These are phyloP conservation scores for Phytophthora niederhauseri DNA, from an alignment of 352 stramenopile species.

Conservation along the genomic window DNA sequence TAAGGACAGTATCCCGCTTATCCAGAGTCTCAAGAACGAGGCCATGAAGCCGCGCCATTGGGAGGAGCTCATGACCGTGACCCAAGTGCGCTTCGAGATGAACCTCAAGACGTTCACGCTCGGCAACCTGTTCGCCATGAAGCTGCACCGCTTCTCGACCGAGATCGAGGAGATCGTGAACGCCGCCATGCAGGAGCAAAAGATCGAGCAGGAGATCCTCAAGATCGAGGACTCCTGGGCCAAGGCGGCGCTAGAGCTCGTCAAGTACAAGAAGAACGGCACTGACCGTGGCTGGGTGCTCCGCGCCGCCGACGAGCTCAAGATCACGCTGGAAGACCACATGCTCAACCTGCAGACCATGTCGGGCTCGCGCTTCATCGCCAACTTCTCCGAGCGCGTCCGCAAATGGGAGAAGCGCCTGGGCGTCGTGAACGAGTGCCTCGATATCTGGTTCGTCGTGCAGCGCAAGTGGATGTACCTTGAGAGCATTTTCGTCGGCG, in stretches of 20 bases:
- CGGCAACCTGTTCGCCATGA: slow-evolving; percentile 93
- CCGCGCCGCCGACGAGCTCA: slow-evolving; percentile 84
- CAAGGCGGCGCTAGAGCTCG: slow-evolving; percentile 88
- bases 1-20: slow-evolving; percentile 94
- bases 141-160: slow-evolving; percentile 88
- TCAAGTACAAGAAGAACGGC: slow-evolving; percentile 94
- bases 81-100: slow-evolving; percentile 92
- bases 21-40: slow-evolving; percentile 95
- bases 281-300: slow-evolving; percentile 84
- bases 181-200: slow-evolving; percentile 93
- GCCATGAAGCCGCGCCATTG: slow-evolving; percentile 93
- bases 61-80: slow-evolving; percentile 91
- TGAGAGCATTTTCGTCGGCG: slow-evolving; percentile 94
- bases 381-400: slow-evolving; percentile 89
- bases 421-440: slow-evolving; percentile 90
- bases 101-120: slow-evolving; percentile 94
- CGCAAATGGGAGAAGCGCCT: slow-evolving; percentile 93
- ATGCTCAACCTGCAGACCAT: slow-evolving; percentile 93
- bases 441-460: slow-evolving; percentile 94
- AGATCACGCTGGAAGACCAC: slow-evolving; percentile 85
- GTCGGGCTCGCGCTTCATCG: slow-evolving; percentile 92
- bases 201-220: slow-evolving; percentile 94
- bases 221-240: slow-evolving; percentile 94
- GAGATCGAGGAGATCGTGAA: slow-evolving; percentile 95
- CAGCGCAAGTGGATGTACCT: slow-evolving; percentile 97